A percentile compares a stretch with the other conserved stretches of the same genome.
phyloP scores from a whole-genome alignment of 1,284 basidiomycete species.

The Pseudozyma pruni region DNA sequence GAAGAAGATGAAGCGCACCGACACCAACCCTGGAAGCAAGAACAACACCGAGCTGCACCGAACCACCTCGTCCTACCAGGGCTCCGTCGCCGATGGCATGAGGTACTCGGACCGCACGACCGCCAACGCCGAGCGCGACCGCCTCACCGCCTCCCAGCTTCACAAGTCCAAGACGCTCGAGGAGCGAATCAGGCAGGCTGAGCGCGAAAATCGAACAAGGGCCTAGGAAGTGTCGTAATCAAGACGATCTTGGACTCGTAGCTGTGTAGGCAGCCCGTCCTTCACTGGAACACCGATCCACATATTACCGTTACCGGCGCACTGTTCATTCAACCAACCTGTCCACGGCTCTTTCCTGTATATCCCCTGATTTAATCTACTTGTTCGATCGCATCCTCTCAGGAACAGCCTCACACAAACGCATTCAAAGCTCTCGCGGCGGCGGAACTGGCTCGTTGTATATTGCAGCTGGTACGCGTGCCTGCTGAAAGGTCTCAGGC shows the following conservation, averaged over 20 bases:
- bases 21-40: conserved; percentile 59
- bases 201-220: conserved; percentile 64
- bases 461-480: too few relatives aligned
- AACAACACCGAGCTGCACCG: conserved; percentile 66
- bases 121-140: conserved; percentile 46
- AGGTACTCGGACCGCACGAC: conserved; percentile 65
- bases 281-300: too few relatives aligned
- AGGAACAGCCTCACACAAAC: too few relatives aligned
- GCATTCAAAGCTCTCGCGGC: too few relatives aligned
- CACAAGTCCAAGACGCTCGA: conserved; percentile 67
- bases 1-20: conserved; percentile 66
- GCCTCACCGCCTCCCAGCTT: conserved; percentile 64
- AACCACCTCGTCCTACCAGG: conserved; percentile 67
- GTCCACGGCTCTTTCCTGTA: too few relatives aligned
- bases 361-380: neutral
- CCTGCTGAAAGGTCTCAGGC: neutral
- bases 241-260: too few relatives aligned
- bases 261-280: too few relatives aligned
- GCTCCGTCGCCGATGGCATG: conserved; percentile 65
- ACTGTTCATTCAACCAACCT: too few relatives aligned
- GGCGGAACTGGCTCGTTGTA: too few relatives aligned
- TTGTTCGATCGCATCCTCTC: too few relatives aligned
- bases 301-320: too few relatives aligned
- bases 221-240: too few relatives aligned
- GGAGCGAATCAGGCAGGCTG: conserved; percentile 65